These are phyloP conservation scores for Turnera subulata DNA, from an alignment of 345 rosid genomes.

Conservation along the genomic window DNA sequence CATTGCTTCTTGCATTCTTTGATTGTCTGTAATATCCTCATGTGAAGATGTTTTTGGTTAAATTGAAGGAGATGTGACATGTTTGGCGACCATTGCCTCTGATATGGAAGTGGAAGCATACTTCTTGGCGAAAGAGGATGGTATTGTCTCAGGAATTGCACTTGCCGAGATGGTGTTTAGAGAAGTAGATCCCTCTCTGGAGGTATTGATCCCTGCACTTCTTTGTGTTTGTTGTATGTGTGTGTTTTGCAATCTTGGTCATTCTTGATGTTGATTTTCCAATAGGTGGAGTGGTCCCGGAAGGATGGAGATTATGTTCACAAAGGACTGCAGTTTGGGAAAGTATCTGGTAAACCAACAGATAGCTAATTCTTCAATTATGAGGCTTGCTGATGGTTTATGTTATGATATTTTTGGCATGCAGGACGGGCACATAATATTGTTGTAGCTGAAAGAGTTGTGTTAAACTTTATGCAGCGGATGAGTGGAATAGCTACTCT, in stretches of 20 bases:
- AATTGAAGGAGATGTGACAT: slow-evolving; percentile 81
- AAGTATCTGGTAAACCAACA: slow-evolving; percentile 55
- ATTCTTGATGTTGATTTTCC: slow-evolving; percentile 13
- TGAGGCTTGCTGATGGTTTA: neutral
- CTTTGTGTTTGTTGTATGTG: slow-evolving; percentile 6
- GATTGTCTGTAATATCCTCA: too few relatives aligned
- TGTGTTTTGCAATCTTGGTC: slow-evolving; percentile 14
- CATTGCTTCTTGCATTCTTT: too few relatives aligned
- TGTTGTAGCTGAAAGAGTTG: slow-evolving; percentile 89
- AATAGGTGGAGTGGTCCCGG: slow-evolving; percentile 77
- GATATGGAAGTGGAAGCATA: slow-evolving; percentile 88
- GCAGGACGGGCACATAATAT: slow-evolving; percentile 80
- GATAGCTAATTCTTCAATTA: neutral
- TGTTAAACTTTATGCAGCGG: slow-evolving; percentile 90
- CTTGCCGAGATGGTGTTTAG: slow-evolving; percentile 82
- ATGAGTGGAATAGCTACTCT: slow-evolving; percentile 98
- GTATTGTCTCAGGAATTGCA: slow-evolving; percentile 76
- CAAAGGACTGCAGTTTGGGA: slow-evolving; percentile 88
- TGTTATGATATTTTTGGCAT: neutral
- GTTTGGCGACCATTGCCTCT: slow-evolving; percentile 81
- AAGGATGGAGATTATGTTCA: slow-evolving; percentile 80
- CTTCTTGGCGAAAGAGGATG: slow-evolving; percentile 92
- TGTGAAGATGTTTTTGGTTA: slow-evolving; percentile 18
- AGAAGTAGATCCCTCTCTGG: slow-evolving; percentile 79
- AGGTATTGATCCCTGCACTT: slow-evolving; percentile 36